Conservation (phyloP, 1,284 basidiomycete genomes). For the Waitea zeae region DNA sequence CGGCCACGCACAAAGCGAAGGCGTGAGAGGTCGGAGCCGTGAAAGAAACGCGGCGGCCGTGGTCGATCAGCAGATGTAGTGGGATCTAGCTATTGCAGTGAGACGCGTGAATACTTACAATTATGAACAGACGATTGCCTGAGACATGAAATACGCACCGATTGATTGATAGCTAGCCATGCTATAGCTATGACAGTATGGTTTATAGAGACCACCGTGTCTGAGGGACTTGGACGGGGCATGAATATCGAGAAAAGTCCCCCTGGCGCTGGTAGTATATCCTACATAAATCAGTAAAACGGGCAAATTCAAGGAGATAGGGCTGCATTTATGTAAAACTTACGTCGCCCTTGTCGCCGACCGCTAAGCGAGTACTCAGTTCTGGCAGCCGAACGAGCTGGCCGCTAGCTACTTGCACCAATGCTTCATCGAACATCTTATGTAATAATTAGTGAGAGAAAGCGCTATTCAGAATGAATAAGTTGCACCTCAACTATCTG, state of each 20-base stretch:
- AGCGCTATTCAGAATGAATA: slow-evolving; percentile 2
- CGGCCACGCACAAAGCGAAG: slow-evolving; percentile 49
- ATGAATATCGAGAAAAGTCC: slow-evolving; percentile 28
- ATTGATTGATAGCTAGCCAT: slow-evolving; percentile 85
- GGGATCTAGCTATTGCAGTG: slow-evolving; percentile 31
- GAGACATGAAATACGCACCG: slow-evolving; percentile 24
- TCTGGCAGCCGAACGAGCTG: slow-evolving; percentile 57
- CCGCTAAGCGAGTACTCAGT: slow-evolving; percentile 46
- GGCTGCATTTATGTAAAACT: slow-evolving; percentile 9
- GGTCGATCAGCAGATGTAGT: slow-evolving; percentile 32
- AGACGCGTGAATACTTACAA: not conserved
- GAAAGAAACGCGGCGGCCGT: slow-evolving; percentile 67
- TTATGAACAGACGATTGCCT: too few species aligned
- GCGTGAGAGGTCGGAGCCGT: slow-evolving; percentile 41
- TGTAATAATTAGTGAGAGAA: slow-evolving; percentile 5
- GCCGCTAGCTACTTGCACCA: slow-evolving; percentile 42
- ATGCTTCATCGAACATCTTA: slow-evolving; percentile 75
- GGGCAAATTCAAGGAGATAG: not conserved
- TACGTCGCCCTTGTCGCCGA: slow-evolving; percentile 58
- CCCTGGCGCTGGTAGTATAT: slow-evolving; percentile 43
- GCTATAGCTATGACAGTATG: slow-evolving; percentile 70
- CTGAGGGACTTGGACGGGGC: slow-evolving; percentile 23
- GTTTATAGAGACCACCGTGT: slow-evolving; percentile 57
- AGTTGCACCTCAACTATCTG: slow-evolving; percentile 31
- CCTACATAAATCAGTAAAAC: slow-evolving; percentile 20